Base-by-base conservation (phyloP, 805 yeast genomes). In the Spathaspora hagerdaliae region DNA sequence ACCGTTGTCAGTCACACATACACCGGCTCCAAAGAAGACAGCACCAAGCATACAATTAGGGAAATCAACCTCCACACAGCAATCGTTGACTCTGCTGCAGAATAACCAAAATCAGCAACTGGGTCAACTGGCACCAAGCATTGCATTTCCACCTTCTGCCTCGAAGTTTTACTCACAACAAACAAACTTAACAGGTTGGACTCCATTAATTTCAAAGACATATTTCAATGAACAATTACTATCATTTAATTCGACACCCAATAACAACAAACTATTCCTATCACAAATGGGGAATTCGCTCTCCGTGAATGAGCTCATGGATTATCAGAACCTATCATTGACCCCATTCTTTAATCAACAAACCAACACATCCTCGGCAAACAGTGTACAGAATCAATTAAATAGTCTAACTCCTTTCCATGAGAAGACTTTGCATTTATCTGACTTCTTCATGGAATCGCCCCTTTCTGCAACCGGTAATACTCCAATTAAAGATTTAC, bases 371-470 rank as follows among this genome's bases (percentile, higher is more conserved):
- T 19, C 24, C 24, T 55, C 45, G 53, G 51, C 36, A 47, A 50
- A 35, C 42, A 41, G 50, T 6, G 14, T 43, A 9, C 41, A 45
- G 24, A 39, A 53, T 29, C 62, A 58, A 27, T 49, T 64, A 38
- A 58, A 54, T 38, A 62, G 59, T 40, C 59, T 69, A 46, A 71
- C 76, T n/a, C 76, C 76, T 3, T 67, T 64, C 48, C 71, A 67
- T 50, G 75, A 71, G 45, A 69, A 67, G 51, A 60, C 73, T 3
- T 56, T 69, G 46, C 75, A 67, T 46, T 53, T 71, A 37, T 56
- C 71, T 6, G 76, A 71, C 51, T 71, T 71, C 42, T 71, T 70
- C 53, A 70, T 69, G 63, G 76, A 71, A 43, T 62, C 71, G n/a
- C 76, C 76, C 12, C 67, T 69, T 35, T 33, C 19, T 13, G 31